Evolutionary conservation across 306 rosid species (phyloP).

Genomic region (Cucurbita ficifolia): DNA sequence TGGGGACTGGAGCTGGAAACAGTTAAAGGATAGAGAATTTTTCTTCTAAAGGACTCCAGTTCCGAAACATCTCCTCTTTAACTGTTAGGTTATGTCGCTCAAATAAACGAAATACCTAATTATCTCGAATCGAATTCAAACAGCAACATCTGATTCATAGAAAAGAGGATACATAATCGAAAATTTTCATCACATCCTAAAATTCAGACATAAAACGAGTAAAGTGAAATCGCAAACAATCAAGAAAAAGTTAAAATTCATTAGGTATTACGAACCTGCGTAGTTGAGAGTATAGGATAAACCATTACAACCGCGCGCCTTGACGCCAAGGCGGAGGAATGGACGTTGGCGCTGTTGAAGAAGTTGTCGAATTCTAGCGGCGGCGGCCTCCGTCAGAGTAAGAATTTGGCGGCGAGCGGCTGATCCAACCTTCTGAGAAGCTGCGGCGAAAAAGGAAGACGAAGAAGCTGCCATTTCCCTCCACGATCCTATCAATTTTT

Average conservation of each 20-base stretch:
- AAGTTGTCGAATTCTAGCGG: constrained; percentile 44
- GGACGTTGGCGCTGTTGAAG: constrained; percentile 66
- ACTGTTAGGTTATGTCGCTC: not conserved
- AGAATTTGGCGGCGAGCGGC: constrained; percentile 63
- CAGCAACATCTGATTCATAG: not conserved
- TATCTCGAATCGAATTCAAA: not conserved
- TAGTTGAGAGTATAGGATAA: constrained; percentile 79
- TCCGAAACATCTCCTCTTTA: not conserved
- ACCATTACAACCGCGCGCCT: constrained; percentile 94
- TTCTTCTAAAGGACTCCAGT: not conserved
- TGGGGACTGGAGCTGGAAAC: not conserved
- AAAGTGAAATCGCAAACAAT: no score
- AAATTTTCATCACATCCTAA: not conserved
- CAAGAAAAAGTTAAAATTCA: not conserved
- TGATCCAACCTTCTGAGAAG: constrained; percentile 19
- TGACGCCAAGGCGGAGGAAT: constrained; percentile 72
- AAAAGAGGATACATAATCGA: not conserved
- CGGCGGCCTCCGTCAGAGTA: constrained; percentile 53
- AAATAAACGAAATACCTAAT: not conserved
- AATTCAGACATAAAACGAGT: not conserved
- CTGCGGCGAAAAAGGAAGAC: constrained; percentile 21
- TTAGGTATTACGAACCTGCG: constrained; percentile 33
- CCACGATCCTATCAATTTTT: not conserved
- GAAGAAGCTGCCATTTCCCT: constrained; percentile 21
- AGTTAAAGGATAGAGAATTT: not conserved